Conservation (phyloP, 805 yeast species). For the Grigorovia jiainica region DNA sequence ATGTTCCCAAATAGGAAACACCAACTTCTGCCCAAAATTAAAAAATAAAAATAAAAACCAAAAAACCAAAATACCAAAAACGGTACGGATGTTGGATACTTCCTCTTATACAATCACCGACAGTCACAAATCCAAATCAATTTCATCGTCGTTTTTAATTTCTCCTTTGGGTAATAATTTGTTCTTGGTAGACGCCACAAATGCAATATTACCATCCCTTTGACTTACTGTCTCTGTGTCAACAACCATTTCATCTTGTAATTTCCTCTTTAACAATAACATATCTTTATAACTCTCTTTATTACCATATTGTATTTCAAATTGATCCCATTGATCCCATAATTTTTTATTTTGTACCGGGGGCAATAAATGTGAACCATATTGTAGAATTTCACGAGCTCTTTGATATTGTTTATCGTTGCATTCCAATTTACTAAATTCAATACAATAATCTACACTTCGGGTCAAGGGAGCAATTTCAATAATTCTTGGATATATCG, state of each 20-base stretch:
- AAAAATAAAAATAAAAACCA: too few relatives aligned
- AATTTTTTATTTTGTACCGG: slow-evolving; percentile 27
- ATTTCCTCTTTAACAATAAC: slow-evolving; percentile 47
- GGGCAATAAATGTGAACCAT: slow-evolving; percentile 38
- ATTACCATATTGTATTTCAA: slow-evolving; percentile 64
- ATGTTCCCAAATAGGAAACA: neutral
- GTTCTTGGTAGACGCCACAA: slow-evolving; percentile 36
- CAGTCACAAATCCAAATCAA: slow-evolving; percentile 5
- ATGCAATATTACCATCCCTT: slow-evolving; percentile 28
- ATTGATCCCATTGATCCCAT: slow-evolving; percentile 67
- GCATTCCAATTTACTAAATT: slow-evolving; percentile 52
- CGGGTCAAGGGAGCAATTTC: slow-evolving; percentile 35
- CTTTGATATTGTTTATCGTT: slow-evolving; percentile 43
- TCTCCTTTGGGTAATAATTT: neutral
- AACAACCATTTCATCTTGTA: slow-evolving; percentile 24
- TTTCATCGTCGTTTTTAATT: slow-evolving; percentile 6
- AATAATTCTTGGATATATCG: slow-evolving; percentile 45
- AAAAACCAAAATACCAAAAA: neutral
- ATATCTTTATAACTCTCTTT: slow-evolving; percentile 66
- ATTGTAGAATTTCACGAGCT: slow-evolving; percentile 53
- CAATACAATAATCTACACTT: slow-evolving; percentile 36
- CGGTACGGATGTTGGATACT: slow-evolving; percentile 3
- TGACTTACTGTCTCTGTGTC: slow-evolving; percentile 21
- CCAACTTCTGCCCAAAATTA: too few relatives aligned
- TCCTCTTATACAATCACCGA: neutral